Conservation (phyloP, 192 early-diverging fungal genomes). For the Mortierella claussenii region DNA sequence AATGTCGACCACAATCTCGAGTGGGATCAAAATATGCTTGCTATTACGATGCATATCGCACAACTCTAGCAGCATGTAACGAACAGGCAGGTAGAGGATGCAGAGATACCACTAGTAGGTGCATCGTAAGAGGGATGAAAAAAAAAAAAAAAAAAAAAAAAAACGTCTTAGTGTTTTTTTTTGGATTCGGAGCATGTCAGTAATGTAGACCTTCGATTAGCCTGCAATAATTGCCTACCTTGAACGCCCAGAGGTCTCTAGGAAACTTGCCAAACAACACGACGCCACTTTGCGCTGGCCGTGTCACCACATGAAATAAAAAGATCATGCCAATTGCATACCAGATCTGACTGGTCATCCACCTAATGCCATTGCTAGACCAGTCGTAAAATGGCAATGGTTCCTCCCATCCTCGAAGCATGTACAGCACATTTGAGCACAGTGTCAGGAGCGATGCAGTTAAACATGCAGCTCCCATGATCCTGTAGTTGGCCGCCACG, state of each 20-base stretch:
- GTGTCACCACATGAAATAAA: slow-evolving; percentile 47
- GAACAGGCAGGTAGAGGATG: slow-evolving; percentile 42
- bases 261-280: slow-evolving; percentile 48
- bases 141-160: not conserved
- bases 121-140: no score
- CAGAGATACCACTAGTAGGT: slow-evolving; percentile 52
- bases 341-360: slow-evolving; percentile 53
- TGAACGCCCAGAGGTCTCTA: slow-evolving; percentile 38
- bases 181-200: not conserved
- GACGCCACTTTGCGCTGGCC: slow-evolving; percentile 49
- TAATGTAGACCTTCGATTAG: no score
- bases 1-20: slow-evolving; percentile 48
- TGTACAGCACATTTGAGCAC: slow-evolving; percentile 44
- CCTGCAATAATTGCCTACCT: slow-evolving; percentile 14
- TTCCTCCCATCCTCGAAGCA: slow-evolving; percentile 52
- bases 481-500: slow-evolving; percentile 22
- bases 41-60: slow-evolving; percentile 34
- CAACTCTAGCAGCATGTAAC: slow-evolving; percentile 28
- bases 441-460: slow-evolving; percentile 34
- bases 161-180: not conserved
- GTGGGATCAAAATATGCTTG: slow-evolving; percentile 39
- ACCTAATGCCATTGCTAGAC: slow-evolving; percentile 40
- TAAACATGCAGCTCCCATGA: slow-evolving; percentile 38
- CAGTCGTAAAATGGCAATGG: slow-evolving; percentile 44
- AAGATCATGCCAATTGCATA: slow-evolving; percentile 54